phyloP scores from a whole-genome alignment of 805 yeast genomes.

The Yarrowia keelungensis region DNA sequence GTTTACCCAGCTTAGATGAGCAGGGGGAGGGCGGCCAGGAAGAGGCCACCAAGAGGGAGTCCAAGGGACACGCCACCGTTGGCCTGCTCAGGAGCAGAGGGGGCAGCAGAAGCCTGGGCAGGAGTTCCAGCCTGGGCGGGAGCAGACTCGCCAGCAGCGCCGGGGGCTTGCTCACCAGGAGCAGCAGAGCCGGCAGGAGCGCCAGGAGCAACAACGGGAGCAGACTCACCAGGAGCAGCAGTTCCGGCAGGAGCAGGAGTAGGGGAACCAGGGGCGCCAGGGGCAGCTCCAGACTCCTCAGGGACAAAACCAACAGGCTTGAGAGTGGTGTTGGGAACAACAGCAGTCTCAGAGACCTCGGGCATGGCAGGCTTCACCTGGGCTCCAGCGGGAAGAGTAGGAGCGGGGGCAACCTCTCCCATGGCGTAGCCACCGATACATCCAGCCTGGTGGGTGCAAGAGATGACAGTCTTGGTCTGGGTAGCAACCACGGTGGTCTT shows the following conservation, averaged over 20 bases:
- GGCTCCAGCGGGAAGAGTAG: conserved; percentile 21
- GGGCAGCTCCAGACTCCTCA: conserved; percentile 7
- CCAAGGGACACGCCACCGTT: conserved; percentile 11
- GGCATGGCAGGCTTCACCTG: conserved; percentile 25
- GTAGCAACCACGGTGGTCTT: conserved; percentile 11
- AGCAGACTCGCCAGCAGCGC: not conserved
- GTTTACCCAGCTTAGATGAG: conserved; percentile 1
- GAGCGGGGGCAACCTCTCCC: not conserved
- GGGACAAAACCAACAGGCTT: conserved; percentile 21
- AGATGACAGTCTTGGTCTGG: conserved; percentile 16
- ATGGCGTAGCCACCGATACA: not conserved
- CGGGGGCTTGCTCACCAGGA: not conserved
- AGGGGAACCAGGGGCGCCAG: not conserved
- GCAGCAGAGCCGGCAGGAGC: conserved; percentile 2
- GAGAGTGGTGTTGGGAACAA: conserved; percentile 13
- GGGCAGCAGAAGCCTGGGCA: conserved; percentile 15
- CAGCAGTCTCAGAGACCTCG: conserved; percentile 3
- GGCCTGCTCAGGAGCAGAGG: conserved; percentile 28
- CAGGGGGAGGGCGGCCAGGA: conserved; percentile 28
- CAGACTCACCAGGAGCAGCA: conserved; percentile 19
- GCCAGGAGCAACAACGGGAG: conserved; percentile 8
- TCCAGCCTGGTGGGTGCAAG: conserved; percentile 26
- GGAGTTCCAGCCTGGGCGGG: conserved; percentile 21
- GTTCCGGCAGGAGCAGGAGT: conserved; percentile 3
- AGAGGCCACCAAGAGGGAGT: conserved; percentile 21